Evolutionary conservation across 1,139 yeast species (phyloP).

Genomic region (Magnusiomyces clavatus): DNA sequence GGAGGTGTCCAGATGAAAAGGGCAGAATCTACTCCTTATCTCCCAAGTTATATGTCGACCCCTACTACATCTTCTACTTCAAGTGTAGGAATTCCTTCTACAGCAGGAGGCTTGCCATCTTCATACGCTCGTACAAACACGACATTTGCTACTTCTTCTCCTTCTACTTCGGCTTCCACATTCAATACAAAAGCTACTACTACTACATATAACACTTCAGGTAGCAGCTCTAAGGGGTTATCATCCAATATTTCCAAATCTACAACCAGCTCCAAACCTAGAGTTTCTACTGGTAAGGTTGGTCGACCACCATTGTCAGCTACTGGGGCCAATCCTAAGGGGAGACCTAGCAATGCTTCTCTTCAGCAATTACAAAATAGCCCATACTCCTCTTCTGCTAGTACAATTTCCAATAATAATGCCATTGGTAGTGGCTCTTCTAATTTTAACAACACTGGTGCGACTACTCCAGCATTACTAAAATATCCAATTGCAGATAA

Average conservation of each 20-base stretch:
- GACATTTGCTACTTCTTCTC: neutral
- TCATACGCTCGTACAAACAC: neutral
- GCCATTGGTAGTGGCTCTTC: neutral
- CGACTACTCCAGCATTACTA: neutral
- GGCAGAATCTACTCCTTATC: conserved; percentile 4
- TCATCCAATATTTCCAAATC: too few relatives aligned
- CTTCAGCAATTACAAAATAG: too few relatives aligned
- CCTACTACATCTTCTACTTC: neutral
- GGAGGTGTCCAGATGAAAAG: neutral
- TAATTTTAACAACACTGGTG: neutral
- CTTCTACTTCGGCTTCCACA: neutral
- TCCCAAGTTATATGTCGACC: neutral
- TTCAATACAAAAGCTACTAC: neutral
- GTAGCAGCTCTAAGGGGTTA: too few relatives aligned
- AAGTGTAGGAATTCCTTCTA: too few relatives aligned
- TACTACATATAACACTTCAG: neutral
- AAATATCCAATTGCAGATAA: conserved; percentile 49
- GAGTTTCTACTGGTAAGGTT: conserved; percentile 17
- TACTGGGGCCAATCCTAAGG: conserved; percentile 6
- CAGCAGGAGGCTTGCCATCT: neutral
- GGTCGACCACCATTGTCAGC: conserved; percentile 13
- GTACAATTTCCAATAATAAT: neutral
- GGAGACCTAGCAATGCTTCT: neutral
- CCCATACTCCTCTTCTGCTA: too few relatives aligned
- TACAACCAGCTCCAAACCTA: conserved; percentile 3